phyloP scores from a whole-genome alignment of 345 rosid genomes.

The Aurinia saxatilis region DNA sequence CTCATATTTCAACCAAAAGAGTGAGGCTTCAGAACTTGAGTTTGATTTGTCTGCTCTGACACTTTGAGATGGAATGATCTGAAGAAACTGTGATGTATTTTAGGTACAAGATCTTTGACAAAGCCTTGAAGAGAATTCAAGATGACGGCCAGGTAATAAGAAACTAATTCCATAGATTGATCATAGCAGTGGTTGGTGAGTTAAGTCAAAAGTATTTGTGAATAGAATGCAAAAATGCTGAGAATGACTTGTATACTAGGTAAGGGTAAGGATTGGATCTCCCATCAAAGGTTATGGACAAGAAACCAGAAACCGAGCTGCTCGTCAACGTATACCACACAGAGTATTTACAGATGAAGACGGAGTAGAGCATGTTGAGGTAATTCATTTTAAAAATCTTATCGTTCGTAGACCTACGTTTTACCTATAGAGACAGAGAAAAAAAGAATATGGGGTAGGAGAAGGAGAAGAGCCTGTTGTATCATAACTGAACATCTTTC shows the following conservation, averaged over 20 bases:
- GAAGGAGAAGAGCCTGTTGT: background rate
- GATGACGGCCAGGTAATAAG: conserved; percentile 74
- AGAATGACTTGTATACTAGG: conserved; percentile 38
- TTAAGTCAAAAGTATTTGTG: background rate
- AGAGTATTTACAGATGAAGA: conserved; percentile 77
- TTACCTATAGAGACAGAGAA: background rate
- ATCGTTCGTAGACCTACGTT: background rate
- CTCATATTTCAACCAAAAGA: conserved; percentile 94
- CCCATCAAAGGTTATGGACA: conserved; percentile 97
- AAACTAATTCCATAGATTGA: conserved; percentile 18
- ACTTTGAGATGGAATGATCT: conserved; percentile 1
- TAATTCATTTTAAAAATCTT: conserved; percentile 20
- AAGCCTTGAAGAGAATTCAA: conserved; percentile 82
- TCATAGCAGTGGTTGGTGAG: background rate
- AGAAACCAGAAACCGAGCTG: conserved; percentile 92
- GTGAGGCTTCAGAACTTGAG: conserved; percentile 35
- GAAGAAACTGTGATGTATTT: conserved; percentile 8
- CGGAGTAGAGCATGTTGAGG: conserved; percentile 95
- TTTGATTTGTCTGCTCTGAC: conserved; percentile 2
- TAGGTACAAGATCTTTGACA: conserved; percentile 85
- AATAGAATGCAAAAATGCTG: background rate
- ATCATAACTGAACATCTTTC: background rate
- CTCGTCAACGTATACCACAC: conserved; percentile 89
- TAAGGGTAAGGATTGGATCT: conserved; percentile 89
- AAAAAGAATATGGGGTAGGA: background rate